These are phyloP conservation scores for Begonia masoniana DNA, from an alignment of 306 rosid species.

Conservation along the genomic window DNA sequence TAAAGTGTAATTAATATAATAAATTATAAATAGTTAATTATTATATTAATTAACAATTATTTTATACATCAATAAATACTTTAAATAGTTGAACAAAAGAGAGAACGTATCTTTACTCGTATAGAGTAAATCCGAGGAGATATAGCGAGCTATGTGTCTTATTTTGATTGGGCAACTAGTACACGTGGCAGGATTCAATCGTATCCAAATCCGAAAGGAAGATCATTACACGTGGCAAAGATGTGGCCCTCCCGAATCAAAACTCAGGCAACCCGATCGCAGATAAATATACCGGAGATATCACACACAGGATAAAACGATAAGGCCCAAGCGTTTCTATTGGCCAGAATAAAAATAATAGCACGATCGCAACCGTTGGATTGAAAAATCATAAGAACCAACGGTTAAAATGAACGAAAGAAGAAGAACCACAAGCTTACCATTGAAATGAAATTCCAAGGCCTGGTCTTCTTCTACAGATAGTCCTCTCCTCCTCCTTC, in stretches of 20 bases:
- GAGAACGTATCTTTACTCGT: too few relatives aligned
- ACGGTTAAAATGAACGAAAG: constrained; percentile 19
- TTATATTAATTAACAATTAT: too few relatives aligned
- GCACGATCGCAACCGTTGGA: constrained; percentile 26
- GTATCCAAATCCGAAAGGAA: too few relatives aligned
- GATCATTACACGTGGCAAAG: background rate
- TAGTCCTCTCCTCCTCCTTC: background rate
- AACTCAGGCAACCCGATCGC: constrained; percentile 29
- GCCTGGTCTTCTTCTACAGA: constrained; percentile 6
- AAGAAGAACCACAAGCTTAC: constrained; percentile 44
- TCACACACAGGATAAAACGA: constrained; percentile 52
- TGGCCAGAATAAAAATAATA: constrained; percentile 19
- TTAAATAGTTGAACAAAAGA: too few relatives aligned
- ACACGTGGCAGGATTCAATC: too few relatives aligned
- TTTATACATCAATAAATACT: too few relatives aligned
- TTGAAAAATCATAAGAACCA: constrained; percentile 22
- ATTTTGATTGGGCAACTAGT: too few relatives aligned
- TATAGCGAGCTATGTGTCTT: too few relatives aligned
- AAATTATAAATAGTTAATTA: too few relatives aligned
- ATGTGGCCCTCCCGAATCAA: constrained; percentile 35
- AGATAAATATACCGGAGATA: constrained; percentile 43
- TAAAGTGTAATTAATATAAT: too few relatives aligned
- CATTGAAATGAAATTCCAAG: constrained; percentile 23
- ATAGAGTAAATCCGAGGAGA: too few relatives aligned
- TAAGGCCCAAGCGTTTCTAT: constrained; percentile 35